phyloP scores from a whole-genome alignment of 2,329 filamentous ascomycete genomes.

The Plectosphaerella sp. region DNA sequence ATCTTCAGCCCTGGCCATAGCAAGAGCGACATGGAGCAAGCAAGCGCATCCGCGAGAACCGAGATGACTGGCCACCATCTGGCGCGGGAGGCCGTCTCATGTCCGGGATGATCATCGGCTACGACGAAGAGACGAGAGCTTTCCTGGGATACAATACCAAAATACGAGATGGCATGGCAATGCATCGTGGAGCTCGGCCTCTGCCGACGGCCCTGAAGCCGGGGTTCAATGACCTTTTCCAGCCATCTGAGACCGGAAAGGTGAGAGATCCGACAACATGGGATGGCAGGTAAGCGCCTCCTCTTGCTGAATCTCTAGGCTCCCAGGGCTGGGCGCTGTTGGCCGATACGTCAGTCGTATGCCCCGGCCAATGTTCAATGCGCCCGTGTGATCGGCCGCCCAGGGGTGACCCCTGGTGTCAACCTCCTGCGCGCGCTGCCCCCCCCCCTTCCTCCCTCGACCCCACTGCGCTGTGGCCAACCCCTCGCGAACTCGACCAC shows the following conservation, averaged over 20 bases:
- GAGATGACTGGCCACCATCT: too few relatives aligned
- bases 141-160: too few relatives aligned
- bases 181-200: too few relatives aligned
- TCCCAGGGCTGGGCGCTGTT: too few relatives aligned
- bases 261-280: background rate
- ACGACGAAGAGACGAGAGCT: too few relatives aligned
- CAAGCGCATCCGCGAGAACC: too few relatives aligned
- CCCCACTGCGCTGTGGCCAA: background rate
- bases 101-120: too few relatives aligned
- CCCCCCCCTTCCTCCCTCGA: background rate
- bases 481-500: background rate
- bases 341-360: background rate
- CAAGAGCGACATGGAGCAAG: too few relatives aligned
- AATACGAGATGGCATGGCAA: too few relatives aligned
- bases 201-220: background rate
- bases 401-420: background rate
- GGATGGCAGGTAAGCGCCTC: background rate
- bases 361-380: background rate
- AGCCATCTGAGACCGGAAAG: background rate
- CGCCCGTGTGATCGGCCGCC: background rate
- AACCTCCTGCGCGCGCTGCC: background rate
- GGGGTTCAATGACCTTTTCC: background rate
- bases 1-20: too few relatives aligned
- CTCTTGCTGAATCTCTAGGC: too few relatives aligned
- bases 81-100: too few relatives aligned